Conservation (phyloP, 2,329 filamentous ascomycete species). For the Celoporthe dispersa region DNA sequence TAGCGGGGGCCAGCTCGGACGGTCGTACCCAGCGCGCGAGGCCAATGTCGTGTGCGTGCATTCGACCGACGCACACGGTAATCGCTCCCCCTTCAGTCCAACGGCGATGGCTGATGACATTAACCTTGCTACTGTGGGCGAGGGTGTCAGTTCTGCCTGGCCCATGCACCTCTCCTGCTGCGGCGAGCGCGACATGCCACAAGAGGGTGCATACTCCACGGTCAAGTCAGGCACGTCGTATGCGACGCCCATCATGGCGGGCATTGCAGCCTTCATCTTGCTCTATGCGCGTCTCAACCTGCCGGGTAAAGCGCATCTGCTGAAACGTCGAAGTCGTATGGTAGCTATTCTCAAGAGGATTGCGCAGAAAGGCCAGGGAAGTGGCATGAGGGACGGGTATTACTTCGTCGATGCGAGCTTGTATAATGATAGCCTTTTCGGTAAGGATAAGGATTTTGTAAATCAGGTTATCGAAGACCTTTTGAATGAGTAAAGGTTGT, state of each 20-base stretch:
- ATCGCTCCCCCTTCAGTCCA: not conserved
- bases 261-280: not conserved
- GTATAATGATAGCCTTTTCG: not conserved
- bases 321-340: not conserved
- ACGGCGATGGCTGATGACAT: not conserved
- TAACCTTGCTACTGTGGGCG: conserved; percentile 1
- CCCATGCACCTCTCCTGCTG: not conserved
- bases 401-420: not conserved
- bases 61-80: not conserved
- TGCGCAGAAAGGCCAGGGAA: not conserved
- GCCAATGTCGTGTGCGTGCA: not conserved
- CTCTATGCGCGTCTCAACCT: not conserved
- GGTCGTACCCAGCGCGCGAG: not conserved
- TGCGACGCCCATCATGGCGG: not conserved
- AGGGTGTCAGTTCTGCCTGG: not conserved
- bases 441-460: not conserved
- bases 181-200: not conserved
- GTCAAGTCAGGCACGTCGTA: conserved; percentile 2
- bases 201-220: not conserved
- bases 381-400: not conserved
- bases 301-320: not conserved
- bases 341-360: not conserved
- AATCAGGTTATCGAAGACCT: too few species aligned
- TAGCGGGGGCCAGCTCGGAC: not conserved
- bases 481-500: too few species aligned